Evolutionary conservation across 805 yeast genomes (phyloP).

Genomic region (Komagataella populi): DNA sequence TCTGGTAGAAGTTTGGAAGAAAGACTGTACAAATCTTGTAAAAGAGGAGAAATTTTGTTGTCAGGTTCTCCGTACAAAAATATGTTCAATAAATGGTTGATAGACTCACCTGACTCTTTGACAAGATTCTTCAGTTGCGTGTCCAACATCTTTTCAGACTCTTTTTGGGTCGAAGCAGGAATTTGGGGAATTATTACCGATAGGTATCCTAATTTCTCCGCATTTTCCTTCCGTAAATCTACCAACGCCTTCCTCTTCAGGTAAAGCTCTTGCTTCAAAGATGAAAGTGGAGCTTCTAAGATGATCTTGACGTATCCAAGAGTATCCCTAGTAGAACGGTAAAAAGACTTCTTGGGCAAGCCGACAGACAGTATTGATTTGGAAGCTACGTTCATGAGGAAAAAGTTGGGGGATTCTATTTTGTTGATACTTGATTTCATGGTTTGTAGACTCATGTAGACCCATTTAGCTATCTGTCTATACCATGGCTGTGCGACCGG

Average conservation of each 20-base stretch:
- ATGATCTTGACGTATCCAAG: slow-evolving; percentile 9
- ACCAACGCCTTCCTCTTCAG: slow-evolving; percentile 10
- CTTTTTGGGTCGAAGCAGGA: neutral
- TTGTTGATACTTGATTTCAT: slow-evolving; percentile 5
- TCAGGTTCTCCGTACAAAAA: neutral
- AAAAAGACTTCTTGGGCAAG: neutral
- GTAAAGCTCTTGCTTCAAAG: slow-evolving; percentile 16
- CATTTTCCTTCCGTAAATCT: slow-evolving; percentile 14
- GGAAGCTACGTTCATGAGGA: neutral
- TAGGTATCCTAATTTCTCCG: slow-evolving; percentile 19
- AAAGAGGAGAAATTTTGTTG: neutral
- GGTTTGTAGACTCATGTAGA: slow-evolving; percentile 3
- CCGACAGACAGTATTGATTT: neutral
- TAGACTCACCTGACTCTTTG: neutral
- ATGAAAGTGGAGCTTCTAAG: slow-evolving; percentile 22
- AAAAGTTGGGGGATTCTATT: slow-evolving; percentile 4
- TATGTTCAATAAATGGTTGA: neutral
- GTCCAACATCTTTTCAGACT: neutral
- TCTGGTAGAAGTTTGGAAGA: neutral
- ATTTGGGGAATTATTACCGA: neutral
- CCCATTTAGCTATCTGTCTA: neutral
- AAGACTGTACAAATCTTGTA: neutral
- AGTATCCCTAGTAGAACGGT: slow-evolving; percentile 13
- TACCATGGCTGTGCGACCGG: neutral
- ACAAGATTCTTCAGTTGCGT: neutral